phyloP scores from a whole-genome alignment of 768 basidiomycete genomes.

The Trametes elegans region DNA sequence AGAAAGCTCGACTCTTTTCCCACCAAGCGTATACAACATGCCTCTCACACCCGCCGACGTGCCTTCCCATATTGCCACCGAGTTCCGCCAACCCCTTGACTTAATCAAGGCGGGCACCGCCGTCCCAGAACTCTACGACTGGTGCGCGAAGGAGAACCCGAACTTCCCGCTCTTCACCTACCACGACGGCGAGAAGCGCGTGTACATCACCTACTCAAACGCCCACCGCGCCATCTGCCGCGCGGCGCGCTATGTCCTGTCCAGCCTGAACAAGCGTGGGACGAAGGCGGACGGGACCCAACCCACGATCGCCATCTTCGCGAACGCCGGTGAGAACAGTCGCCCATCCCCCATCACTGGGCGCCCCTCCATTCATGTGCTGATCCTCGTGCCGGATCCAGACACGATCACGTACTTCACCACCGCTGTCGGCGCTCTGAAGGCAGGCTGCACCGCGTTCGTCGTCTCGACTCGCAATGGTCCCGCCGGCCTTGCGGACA shows the following conservation, averaged over 20 bases:
- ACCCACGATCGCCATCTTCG: constrained; percentile 28
- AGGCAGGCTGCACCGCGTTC: constrained; percentile 28
- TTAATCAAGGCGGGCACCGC: constrained; percentile 12
- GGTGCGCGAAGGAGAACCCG: constrained; percentile 30
- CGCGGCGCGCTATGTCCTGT: constrained; percentile 21
- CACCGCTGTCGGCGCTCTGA: constrained; percentile 19
- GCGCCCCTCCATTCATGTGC: not conserved
- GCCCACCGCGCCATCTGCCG: constrained; percentile 28
- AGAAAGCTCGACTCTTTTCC: not conserved
- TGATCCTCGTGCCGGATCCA: not conserved
- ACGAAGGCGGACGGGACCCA: not conserved
- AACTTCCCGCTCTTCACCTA: constrained; percentile 35
- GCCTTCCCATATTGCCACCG: constrained; percentile 5
- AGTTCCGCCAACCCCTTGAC: constrained; percentile 3
- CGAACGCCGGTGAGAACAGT: constrained; percentile 14
- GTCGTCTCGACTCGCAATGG: constrained; percentile 36
- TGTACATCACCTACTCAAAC: constrained; percentile 25
- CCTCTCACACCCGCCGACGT: constrained; percentile 8
- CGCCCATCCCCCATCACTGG: not conserved
- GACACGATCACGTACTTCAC: constrained; percentile 29
- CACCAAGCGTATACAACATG: not conserved
- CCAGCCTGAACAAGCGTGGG: not conserved
- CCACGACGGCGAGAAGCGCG: constrained; percentile 17
- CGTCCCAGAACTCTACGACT: constrained; percentile 37
- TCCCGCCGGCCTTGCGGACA: constrained; percentile 30